Conservation (phyloP, 306 rosid genomes). For the Pueraria montana region DNA sequence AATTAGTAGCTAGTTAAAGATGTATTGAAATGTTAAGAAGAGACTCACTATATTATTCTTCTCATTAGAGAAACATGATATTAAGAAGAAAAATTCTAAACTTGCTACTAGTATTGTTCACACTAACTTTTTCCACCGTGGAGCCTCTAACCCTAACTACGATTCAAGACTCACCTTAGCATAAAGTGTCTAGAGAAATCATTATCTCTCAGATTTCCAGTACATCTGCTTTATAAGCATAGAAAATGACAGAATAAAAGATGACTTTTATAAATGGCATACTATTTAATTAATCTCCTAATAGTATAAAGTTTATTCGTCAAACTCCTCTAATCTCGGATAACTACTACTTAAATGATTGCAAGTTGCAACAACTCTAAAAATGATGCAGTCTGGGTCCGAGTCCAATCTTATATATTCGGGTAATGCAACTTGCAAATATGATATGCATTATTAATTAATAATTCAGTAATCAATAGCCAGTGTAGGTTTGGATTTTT, state of each 20-base stretch:
- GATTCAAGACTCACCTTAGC: background rate
- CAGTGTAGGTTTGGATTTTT: background rate
- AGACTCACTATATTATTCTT: background rate
- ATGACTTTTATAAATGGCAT: background rate
- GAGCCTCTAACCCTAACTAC: too few relatives aligned
- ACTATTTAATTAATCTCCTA: background rate
- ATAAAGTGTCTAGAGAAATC: background rate
- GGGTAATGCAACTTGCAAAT: background rate
- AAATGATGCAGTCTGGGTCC: background rate
- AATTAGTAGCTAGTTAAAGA: too few relatives aligned
- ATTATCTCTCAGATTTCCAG: background rate
- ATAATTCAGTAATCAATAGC: background rate
- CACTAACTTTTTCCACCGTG: background rate
- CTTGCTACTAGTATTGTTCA: background rate
- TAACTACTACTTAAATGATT: slow-evolving; percentile 1
- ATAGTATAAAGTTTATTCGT: background rate
- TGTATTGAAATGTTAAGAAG: background rate
- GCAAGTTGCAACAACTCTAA: background rate
- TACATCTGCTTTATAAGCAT: background rate
- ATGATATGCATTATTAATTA: slow-evolving; percentile 7
- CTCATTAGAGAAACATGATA: background rate
- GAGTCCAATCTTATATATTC: background rate
- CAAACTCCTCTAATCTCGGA: slow-evolving; percentile 24
- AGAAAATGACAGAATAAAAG: background rate
- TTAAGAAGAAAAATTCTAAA: background rate